A percentile compares a stretch with the other conserved stretches of the same genome.
Evolutionary conservation across 2,329 filamentous ascomycete genomes (phyloP).

Genomic region (Fusarium multiceps): DNA sequence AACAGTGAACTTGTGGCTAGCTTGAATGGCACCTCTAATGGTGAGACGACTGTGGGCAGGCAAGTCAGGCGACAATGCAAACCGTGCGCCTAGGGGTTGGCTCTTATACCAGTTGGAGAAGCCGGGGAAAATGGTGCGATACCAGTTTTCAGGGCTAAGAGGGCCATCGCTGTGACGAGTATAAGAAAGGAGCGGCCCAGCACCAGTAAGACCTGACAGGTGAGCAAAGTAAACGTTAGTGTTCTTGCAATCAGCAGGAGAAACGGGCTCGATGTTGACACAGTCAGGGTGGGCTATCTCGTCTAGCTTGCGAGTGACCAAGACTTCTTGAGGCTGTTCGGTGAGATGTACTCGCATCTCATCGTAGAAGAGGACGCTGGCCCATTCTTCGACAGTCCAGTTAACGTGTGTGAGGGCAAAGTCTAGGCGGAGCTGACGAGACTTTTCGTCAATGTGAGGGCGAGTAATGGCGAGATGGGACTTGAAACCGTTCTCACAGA

Average conservation of each 20-base stretch:
- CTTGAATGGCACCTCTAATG: constrained; percentile 5
- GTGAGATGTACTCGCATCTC: constrained; percentile 5
- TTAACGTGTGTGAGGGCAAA: constrained; percentile 21
- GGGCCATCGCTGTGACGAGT: not conserved
- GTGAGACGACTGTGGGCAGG: not conserved
- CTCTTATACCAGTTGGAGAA: constrained; percentile 5
- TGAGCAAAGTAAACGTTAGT: constrained; percentile 8
- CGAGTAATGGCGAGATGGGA: constrained; percentile 15
- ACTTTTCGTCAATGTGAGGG: constrained; percentile 18
- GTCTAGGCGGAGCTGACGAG: constrained; percentile 17
- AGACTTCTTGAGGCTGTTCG: not conserved
- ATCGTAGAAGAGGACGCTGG: constrained; percentile 20
- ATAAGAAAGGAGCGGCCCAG: constrained; percentile 17
- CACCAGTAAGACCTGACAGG: constrained; percentile 25
- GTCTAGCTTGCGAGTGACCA: constrained; percentile 24
- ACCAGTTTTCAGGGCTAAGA: constrained; percentile 5
- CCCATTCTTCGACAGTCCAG: constrained; percentile 32
- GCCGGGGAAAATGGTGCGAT: not conserved
- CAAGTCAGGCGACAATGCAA: constrained; percentile 8
- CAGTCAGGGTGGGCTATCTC: constrained; percentile 17
- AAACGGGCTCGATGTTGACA: constrained; percentile 1
- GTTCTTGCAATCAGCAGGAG: not conserved
- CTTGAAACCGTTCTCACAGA: too few relatives aligned
- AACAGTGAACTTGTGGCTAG: constrained; percentile 1
- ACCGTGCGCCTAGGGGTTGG: not conserved